Percentiles rank a stretch among this genome's conserved stretches.
These are phyloP conservation scores for Elymus sibiricus DNA, from an alignment of 176 grass and related monocot species.

Conservation along the genomic window DNA sequence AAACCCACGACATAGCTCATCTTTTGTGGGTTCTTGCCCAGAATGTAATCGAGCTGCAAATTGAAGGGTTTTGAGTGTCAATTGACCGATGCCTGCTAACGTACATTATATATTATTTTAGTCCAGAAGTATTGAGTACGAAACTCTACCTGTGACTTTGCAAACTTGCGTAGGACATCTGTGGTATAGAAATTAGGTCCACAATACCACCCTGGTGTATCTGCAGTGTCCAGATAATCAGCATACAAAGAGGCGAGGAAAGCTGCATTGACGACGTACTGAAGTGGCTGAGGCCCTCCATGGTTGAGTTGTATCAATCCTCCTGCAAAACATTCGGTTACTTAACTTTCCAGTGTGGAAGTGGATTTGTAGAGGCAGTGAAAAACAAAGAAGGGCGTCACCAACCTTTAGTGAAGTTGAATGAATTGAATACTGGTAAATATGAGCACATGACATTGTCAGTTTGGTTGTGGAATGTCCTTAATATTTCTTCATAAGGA, in stretches of 20 bases:
- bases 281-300: slow-evolving; percentile 82
- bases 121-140: slow-evolving; percentile 11
- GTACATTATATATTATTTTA: neutral
- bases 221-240: slow-evolving; percentile 77
- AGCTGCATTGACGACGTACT: slow-evolving; percentile 87
- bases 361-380: neutral
- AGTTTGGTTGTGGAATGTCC: slow-evolving; percentile 90
- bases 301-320: slow-evolving; percentile 94
- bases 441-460: slow-evolving; percentile 86
- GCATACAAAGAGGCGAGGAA: slow-evolving; percentile 85
- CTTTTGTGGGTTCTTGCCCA: slow-evolving; percentile 81
- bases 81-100: neutral
- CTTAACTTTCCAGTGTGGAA: slow-evolving; percentile 15
- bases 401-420: slow-evolving; percentile 93
- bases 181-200: slow-evolving; percentile 87
- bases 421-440: slow-evolving; percentile 64
- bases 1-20: slow-evolving; percentile 86
- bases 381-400: neutral
- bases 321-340: slow-evolving; percentile 44
- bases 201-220: slow-evolving; percentile 95
- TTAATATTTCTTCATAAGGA: slow-evolving; percentile 93
- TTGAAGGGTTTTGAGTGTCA: slow-evolving; percentile 27
- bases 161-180: slow-evolving; percentile 85
- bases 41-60: slow-evolving; percentile 84
- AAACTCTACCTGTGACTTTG: slow-evolving; percentile 62